A percentile compares a stretch with the other conserved stretches of the same genome.
Evolutionary conservation across 1,284 basidiomycete genomes (phyloP).

Genomic region (Pseudozyma sp.): DNA sequence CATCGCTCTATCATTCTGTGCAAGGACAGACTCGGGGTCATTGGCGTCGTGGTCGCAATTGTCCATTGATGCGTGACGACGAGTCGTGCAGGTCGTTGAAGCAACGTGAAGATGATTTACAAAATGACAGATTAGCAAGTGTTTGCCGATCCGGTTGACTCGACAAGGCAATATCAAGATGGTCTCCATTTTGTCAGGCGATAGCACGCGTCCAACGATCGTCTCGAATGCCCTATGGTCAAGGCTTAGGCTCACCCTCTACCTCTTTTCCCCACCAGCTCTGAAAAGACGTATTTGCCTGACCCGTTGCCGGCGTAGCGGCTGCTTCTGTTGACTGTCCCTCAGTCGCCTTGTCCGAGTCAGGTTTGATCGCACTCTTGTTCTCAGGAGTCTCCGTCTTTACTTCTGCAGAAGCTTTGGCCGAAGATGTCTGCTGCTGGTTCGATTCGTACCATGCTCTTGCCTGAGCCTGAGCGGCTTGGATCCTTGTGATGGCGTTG

Average conservation of each 20-base stretch:
- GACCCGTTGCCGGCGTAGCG: slow-evolving; percentile 1
- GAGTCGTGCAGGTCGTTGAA: not conserved
- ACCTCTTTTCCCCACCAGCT: slow-evolving; percentile 47
- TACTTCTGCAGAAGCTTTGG: not conserved
- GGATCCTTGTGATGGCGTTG: slow-evolving; percentile 61
- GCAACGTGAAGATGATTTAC: not conserved
- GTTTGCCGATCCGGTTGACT: too few relatives aligned
- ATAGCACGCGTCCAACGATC: too few relatives aligned
- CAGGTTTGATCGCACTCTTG: not conserved
- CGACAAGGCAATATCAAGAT: too few relatives aligned
- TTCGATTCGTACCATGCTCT: slow-evolving; percentile 38
- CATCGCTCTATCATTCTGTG: not conserved
- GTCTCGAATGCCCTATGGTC: too few relatives aligned
- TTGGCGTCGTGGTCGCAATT: not conserved
- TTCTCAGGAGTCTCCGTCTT: not conserved
- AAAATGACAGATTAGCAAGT: too few relatives aligned
- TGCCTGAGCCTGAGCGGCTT: slow-evolving; percentile 59
- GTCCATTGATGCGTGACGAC: slow-evolving; percentile 22
- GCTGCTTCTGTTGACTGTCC: not conserved
- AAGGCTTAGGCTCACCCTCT: slow-evolving; percentile 18
- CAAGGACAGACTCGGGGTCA: not conserved
- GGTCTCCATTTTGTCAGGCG: too few relatives aligned
- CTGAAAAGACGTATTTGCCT: slow-evolving; percentile 15
- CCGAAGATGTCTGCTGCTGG: slow-evolving; percentile 8
- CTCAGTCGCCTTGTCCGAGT: not conserved